Conservation (phyloP, 1,139 yeast genomes). For the Eremothecium coryli region DNA sequence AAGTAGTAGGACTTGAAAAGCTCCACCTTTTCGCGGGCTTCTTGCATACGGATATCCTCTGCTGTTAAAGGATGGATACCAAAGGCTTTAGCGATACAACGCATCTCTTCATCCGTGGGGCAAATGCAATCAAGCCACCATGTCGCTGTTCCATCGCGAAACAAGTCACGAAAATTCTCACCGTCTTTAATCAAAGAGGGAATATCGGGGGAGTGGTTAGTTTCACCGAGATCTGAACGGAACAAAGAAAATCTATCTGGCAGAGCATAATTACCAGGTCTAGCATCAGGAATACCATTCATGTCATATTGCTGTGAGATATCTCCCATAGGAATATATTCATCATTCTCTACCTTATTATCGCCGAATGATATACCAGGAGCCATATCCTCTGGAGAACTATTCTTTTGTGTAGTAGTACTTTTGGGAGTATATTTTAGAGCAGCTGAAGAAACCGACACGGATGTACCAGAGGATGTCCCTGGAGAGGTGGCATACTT, state of each 20-base stretch:
- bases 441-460: conserved; percentile 41
- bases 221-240: conserved; percentile 71
- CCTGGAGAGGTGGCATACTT: conserved; percentile 1
- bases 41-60: conserved; percentile 90
- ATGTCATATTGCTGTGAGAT: conserved; percentile 1
- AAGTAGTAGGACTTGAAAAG: conserved; percentile 80
- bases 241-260: conserved; percentile 82
- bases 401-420: conserved; percentile 9
- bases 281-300: neutral
- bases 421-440: conserved; percentile 49
- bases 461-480: conserved; percentile 28
- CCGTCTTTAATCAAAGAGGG: conserved; percentile 62
- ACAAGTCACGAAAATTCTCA: conserved; percentile 55
- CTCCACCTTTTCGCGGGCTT: conserved; percentile 92
- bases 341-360: conserved; percentile 33
- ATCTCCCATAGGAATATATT: conserved; percentile 14
- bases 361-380: conserved; percentile 33
- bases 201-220: conserved; percentile 81
- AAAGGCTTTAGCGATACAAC: conserved; percentile 64
- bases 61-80: conserved; percentile 94
- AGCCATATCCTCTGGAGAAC: conserved; percentile 8
- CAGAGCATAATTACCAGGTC: conserved; percentile 18
- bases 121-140: conserved; percentile 76
- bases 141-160: conserved; percentile 39
- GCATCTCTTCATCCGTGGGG: conserved; percentile 63